Conservation (phyloP, 2,329 filamentous ascomycete genomes). For the Colletotrichum noveboracense region DNA sequence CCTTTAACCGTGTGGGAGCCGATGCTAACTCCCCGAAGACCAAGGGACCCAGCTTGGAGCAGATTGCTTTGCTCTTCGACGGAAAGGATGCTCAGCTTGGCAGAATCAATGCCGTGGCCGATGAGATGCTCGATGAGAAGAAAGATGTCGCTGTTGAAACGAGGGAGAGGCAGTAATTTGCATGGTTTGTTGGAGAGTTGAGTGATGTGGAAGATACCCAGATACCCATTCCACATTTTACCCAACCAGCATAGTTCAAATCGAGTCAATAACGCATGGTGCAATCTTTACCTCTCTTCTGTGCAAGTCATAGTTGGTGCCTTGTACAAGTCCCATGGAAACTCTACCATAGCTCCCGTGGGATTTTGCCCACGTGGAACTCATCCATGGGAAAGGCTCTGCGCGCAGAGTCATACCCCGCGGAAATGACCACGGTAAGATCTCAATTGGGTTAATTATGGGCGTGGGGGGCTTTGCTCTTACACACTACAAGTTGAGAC, state of each 20-base stretch:
- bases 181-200: not conserved
- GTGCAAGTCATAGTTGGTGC: not conserved
- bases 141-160: not conserved
- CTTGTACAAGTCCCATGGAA: not conserved
- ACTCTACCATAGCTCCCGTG: not conserved
- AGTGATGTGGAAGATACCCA: not conserved
- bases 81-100: slow-evolving; percentile 7
- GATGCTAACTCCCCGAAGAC: slow-evolving; percentile 9
- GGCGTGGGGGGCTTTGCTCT: not conserved
- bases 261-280: not conserved
- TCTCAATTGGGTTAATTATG: not conserved
- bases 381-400: not conserved
- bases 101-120: not conserved
- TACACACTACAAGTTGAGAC: not conserved
- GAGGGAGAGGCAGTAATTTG: not conserved
- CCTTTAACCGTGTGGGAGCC: fast-evolving
- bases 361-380: not conserved
- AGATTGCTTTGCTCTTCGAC: slow-evolving; percentile 24
- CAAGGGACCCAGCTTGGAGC: slow-evolving; percentile 23
- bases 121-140: slow-evolving; percentile 18
- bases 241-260: not conserved
- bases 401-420: not conserved
- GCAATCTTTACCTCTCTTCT: not conserved
- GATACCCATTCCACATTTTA: not conserved
- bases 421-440: not conserved